Evolutionary conservation across 2,329 filamentous ascomycete genomes (phyloP).

Genomic region (Penicillium sp.): DNA sequence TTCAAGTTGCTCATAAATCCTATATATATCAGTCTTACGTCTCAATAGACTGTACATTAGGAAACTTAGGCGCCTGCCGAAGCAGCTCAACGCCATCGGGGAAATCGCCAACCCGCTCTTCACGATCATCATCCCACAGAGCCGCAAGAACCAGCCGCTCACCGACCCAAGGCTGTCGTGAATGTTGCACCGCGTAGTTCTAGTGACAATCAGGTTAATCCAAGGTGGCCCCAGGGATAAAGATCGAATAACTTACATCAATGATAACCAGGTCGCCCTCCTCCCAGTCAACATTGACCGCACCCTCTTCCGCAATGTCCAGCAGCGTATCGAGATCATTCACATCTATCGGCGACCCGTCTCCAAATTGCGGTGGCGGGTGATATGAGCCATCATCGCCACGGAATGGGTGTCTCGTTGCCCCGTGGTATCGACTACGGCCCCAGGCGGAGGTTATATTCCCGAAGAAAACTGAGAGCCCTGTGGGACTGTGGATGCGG

Average conservation of each 20-base stretch:
- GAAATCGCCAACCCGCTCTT: too few relatives aligned
- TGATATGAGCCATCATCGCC: conserved; percentile 3
- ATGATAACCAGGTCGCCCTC: neutral
- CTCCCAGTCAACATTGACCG: neutral
- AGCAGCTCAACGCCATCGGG: too few relatives aligned
- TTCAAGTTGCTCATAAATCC: too few relatives aligned
- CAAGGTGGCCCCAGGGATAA: too few relatives aligned
- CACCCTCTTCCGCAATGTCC: neutral
- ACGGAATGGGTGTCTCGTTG: neutral
- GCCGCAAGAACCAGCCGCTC: neutral
- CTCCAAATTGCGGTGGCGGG: conserved; percentile 1
- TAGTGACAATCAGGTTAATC: too few relatives aligned
- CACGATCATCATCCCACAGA: neutral
- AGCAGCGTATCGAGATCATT: neutral
- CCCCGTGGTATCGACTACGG: neutral
- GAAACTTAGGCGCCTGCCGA: too few relatives aligned
- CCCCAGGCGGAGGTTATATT: conserved; percentile 4
- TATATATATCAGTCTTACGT: too few relatives aligned
- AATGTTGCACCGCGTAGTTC: neutral
- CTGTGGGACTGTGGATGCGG: neutral
- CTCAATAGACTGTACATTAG: too few relatives aligned
- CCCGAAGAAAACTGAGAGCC: neutral
- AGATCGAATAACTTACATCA: too few relatives aligned
- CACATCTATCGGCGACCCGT: neutral
- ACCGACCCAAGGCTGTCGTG: neutral